Percentiles rank a stretch among this genome's conserved stretches.
These are phyloP conservation scores for Pyricularia sp. DNA, from an alignment of 2,329 filamentous ascomycete genomes.

Conservation along the genomic window DNA sequence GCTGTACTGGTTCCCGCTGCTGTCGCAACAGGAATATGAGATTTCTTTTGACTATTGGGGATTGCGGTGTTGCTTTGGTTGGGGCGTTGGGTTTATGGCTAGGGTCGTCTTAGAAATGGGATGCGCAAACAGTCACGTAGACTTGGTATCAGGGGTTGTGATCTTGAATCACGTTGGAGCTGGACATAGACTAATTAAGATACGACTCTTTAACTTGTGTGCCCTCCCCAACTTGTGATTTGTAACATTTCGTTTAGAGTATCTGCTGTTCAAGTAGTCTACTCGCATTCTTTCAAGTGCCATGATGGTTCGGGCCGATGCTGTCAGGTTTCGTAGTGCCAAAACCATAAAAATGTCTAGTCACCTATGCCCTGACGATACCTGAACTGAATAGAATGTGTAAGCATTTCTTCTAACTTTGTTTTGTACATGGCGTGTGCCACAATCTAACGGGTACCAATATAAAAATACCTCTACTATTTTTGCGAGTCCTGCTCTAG, in stretches of 20 bases:
- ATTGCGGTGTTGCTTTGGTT: not conserved
- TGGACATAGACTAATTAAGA: not conserved
- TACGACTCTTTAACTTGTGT: not conserved
- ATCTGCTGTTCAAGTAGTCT: too few relatives aligned
- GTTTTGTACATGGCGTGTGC: not conserved
- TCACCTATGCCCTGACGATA: too few relatives aligned
- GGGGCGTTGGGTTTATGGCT: not conserved
- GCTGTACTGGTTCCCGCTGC: constrained; percentile 47
- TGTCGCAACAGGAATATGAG: constrained; percentile 15
- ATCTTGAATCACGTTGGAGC: not conserved
- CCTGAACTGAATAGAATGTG: too few relatives aligned
- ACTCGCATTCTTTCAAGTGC: too few relatives aligned
- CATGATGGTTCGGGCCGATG: not conserved
- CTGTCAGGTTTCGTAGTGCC: not conserved
- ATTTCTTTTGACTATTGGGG: too few relatives aligned
- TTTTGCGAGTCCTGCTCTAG: not conserved
- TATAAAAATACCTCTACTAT: not conserved
- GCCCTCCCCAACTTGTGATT: not conserved
- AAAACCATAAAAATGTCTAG: not conserved
- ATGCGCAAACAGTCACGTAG: not conserved
- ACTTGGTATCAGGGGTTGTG: not conserved
- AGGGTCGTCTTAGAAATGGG: not conserved
- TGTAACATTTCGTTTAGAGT: too few relatives aligned
- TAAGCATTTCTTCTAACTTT: not conserved
- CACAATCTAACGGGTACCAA: not conserved